Conservation (phyloP, 129 eudicot genomes). For the Solidago caesia region DNA sequence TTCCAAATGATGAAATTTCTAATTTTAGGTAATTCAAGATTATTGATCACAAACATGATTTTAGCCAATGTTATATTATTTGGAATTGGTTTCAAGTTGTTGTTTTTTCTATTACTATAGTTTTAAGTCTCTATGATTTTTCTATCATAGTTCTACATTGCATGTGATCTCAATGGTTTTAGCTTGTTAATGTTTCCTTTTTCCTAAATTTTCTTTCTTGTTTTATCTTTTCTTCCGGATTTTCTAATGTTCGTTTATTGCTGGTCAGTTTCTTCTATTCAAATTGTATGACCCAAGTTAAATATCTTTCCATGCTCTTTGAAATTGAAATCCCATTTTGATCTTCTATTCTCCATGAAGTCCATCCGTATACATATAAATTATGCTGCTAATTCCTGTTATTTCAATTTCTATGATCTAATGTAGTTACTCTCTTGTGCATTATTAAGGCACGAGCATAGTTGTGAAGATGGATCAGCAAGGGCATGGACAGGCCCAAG, state of each 20-base stretch:
- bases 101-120: no score
- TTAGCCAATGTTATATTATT: neutral
- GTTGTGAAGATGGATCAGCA: conserved; percentile 71
- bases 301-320: neutral
- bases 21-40: neutral
- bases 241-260: neutral
- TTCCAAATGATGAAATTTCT: neutral
- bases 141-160: neutral
- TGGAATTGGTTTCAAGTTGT: neutral
- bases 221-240: neutral
- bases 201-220: neutral
- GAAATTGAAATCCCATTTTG: neutral
- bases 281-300: neutral
- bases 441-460: neutral
- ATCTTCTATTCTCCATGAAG: neutral
- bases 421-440: neutral
- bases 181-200: neutral
- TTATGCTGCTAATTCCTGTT: neutral
- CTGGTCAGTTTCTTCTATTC: neutral
- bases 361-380: neutral
- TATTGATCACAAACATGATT: conserved; percentile 8
- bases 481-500: conserved; percentile 74
- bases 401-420: neutral
- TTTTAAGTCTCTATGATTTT: no score
- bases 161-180: neutral